Percentiles rank a stretch among this genome's conserved stretches.
These are phyloP conservation scores for Neopestalotiopsis rosae DNA, from an alignment of 2,329 filamentous ascomycete genomes.

Conservation along the genomic window DNA sequence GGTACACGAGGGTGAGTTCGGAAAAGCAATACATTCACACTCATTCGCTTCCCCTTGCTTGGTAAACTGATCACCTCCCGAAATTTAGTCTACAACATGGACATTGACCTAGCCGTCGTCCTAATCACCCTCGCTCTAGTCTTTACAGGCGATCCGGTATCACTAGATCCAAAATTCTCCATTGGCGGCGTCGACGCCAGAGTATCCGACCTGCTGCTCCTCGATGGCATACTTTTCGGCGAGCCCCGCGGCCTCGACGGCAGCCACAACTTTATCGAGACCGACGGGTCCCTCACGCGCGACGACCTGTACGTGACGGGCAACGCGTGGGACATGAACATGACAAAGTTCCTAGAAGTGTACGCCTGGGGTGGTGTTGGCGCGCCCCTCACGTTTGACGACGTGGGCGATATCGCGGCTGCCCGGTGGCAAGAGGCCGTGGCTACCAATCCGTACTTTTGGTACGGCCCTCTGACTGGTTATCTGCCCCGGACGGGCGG, in stretches of 20 bases:
- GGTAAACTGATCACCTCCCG: not conserved
- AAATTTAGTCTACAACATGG: slow-evolving; percentile 47
- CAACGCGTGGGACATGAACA: slow-evolving; percentile 53
- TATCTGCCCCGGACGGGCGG: slow-evolving; percentile 56
- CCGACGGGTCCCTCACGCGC: slow-evolving; percentile 55
- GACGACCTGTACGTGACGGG: slow-evolving; percentile 56
- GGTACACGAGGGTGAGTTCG: not conserved
- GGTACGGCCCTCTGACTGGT: slow-evolving; percentile 55
- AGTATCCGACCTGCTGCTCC: slow-evolving; percentile 39
- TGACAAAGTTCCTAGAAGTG: slow-evolving; percentile 53
- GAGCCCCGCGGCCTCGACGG: slow-evolving; percentile 51
- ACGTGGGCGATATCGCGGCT: slow-evolving; percentile 47
- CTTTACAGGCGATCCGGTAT: slow-evolving; percentile 53
- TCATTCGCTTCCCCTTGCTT: not conserved
- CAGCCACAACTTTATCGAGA: slow-evolving; percentile 59
- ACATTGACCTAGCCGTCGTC: slow-evolving; percentile 43
- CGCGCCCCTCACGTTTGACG: slow-evolving; percentile 42
- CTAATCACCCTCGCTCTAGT: slow-evolving; percentile 50
- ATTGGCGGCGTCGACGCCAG: slow-evolving; percentile 49
- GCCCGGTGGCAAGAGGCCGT: slow-evolving; percentile 51
- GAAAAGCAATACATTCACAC: not conserved
- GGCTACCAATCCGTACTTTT: slow-evolving; percentile 55
- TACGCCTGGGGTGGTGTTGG: slow-evolving; percentile 42
- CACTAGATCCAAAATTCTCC: slow-evolving; percentile 52
- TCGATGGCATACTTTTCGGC: slow-evolving; percentile 45